A percentile compares a stretch with the other conserved stretches of the same genome.
Evolutionary conservation across 768 basidiomycete species (phyloP).

Genomic region (Thelephora ganbajun): DNA sequence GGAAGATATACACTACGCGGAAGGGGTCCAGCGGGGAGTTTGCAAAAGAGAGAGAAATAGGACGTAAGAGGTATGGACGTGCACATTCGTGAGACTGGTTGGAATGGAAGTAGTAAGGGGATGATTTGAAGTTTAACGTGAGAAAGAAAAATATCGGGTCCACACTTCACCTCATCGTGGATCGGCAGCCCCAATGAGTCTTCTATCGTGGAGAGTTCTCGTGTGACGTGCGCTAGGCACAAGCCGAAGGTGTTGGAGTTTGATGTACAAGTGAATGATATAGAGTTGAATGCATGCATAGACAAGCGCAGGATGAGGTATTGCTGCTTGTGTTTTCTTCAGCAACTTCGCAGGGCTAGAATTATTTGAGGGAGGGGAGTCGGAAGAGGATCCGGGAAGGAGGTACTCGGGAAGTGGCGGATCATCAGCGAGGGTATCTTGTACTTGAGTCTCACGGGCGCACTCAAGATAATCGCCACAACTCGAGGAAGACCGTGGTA

Average conservation of each 20-base stretch:
- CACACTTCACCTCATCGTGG: no score
- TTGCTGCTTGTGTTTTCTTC: neutral
- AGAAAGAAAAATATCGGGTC: no score
- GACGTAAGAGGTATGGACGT: no score
- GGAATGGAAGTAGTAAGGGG: no score
- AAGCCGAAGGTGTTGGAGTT: neutral
- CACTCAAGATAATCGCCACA: neutral
- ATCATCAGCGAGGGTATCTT: neutral
- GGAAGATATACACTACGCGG: no score
- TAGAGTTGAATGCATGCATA: neutral
- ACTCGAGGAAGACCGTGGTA: neutral
- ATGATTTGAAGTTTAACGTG: no score
- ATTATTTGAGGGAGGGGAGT: neutral
- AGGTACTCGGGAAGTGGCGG: neutral
- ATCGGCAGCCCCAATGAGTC: no score
- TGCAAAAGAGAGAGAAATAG: no score
- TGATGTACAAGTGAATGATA: neutral
- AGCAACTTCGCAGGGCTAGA: neutral
- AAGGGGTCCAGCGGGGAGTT: no score
- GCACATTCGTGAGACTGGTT: no score
- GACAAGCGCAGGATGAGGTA: neutral
- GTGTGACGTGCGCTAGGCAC: neutral
- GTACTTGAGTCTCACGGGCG: neutral
- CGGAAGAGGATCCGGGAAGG: neutral
- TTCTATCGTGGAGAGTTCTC: no score